Conservation (phyloP, 2,329 filamentous ascomycete species). For the Drechslera avenae region DNA sequence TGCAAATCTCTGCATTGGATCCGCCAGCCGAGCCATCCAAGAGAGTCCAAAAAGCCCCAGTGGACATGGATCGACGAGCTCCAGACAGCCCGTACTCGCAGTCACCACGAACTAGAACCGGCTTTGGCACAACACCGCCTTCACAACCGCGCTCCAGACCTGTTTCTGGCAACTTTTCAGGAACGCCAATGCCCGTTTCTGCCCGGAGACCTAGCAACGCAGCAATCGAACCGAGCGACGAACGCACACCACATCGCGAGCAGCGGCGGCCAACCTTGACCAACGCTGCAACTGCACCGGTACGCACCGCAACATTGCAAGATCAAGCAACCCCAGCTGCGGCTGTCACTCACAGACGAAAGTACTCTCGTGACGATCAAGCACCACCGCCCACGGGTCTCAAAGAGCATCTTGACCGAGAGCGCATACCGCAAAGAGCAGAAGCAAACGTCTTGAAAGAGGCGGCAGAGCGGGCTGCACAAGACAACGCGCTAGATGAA, state of each 20-base stretch:
- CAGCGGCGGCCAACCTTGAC: slow-evolving; percentile 52
- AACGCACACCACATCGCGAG: slow-evolving; percentile 47
- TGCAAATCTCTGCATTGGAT: slow-evolving; percentile 36
- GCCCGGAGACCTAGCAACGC: slow-evolving; percentile 42
- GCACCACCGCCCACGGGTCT: slow-evolving; percentile 54
- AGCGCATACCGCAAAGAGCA: slow-evolving; percentile 49
- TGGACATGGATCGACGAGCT: slow-evolving; percentile 34
- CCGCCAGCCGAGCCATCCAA: slow-evolving; percentile 30
- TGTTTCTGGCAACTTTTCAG: slow-evolving; percentile 33
- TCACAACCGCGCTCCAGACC: slow-evolving; percentile 42
- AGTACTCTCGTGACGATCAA: slow-evolving; percentile 59
- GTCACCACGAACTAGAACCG: slow-evolving; percentile 39
- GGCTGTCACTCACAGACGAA: slow-evolving; percentile 62
- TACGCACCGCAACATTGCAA: slow-evolving; percentile 46
- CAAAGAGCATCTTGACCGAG: slow-evolving; percentile 55
- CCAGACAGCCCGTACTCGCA: slow-evolving; percentile 39
- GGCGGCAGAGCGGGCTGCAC: slow-evolving; percentile 70
- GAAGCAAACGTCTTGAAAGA: slow-evolving; percentile 49
- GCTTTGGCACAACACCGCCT: slow-evolving; percentile 39
- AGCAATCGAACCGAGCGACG: slow-evolving; percentile 40
- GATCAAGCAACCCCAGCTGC: slow-evolving; percentile 43
- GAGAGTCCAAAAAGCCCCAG: slow-evolving; percentile 36
- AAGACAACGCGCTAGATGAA: slow-evolving; percentile 87
- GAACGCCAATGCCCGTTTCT: slow-evolving; percentile 31
- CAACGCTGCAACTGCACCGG: slow-evolving; percentile 54